phyloP scores from a whole-genome alignment of 2,329 filamentous ascomycete genomes.

The Cordyceps pruinosa region DNA sequence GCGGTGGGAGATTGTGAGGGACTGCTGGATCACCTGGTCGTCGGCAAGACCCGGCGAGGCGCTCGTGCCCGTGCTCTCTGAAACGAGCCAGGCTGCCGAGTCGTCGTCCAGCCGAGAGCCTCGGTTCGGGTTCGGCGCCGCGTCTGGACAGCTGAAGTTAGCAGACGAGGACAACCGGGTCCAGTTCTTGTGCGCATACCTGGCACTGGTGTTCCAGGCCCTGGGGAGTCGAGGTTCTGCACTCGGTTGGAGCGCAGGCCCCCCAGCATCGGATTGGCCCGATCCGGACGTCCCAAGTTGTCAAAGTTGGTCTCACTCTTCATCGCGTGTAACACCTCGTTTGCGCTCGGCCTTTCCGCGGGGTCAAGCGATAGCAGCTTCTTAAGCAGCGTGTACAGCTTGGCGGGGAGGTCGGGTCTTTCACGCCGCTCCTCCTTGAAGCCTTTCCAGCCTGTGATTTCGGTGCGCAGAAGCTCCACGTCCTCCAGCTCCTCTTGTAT shows the following conservation, averaged over 20 bases:
- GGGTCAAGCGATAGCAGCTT: conserved; percentile 73
- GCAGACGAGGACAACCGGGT: neutral
- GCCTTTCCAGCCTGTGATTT: conserved; percentile 82
- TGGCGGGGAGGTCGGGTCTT: conserved; percentile 75
- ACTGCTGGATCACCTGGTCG: neutral
- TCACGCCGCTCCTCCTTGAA: conserved; percentile 71
- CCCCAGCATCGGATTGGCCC: conserved; percentile 31
- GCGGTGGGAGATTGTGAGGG: conserved; percentile 6
- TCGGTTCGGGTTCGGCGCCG: conserved; percentile 15
- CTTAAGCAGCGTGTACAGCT: conserved; percentile 79
- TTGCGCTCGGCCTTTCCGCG: conserved; percentile 69
- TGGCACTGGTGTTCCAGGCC: conserved; percentile 41
- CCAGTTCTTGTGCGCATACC: conserved; percentile 25
- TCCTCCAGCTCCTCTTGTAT: conserved; percentile 90
- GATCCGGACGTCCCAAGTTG: conserved; percentile 30
- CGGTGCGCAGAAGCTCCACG: conserved; percentile 72
- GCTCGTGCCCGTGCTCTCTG: neutral
- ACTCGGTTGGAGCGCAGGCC: conserved; percentile 39
- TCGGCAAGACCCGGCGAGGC: neutral
- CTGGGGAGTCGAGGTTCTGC: conserved; percentile 50
- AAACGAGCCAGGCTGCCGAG: neutral
- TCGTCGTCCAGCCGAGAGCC: conserved; percentile 15
- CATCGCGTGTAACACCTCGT: conserved; percentile 75
- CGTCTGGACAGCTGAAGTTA: neutral
- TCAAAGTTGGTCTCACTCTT: conserved; percentile 55